A percentile compares a stretch with the other conserved stretches of the same genome.
Evolutionary conservation across 352 stramenopile genomes (phyloP).

Genomic region (Blastocystis hominis): DNA sequence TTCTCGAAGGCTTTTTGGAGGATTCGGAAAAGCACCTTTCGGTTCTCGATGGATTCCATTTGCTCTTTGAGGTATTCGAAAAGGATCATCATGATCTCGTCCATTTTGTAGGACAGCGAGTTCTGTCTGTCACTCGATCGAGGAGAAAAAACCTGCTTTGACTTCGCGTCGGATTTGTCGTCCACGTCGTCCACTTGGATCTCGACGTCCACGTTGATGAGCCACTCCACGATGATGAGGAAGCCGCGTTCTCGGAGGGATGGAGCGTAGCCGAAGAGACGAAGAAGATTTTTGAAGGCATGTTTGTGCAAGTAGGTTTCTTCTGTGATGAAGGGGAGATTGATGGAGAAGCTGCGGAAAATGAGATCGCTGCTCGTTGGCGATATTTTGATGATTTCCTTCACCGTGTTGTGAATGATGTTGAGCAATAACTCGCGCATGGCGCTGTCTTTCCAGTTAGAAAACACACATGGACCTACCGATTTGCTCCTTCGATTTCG

Average conservation of each 20-base stretch:
- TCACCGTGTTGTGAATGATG: conserved; percentile 23
- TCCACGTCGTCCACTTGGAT: conserved; percentile 77
- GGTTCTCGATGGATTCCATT: background rate
- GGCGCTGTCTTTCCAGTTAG: background rate
- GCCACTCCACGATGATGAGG: conserved; percentile 71
- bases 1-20: conserved; percentile 63
- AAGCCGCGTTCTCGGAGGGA: conserved; percentile 73
- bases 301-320: conserved; percentile 47
- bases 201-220: conserved; percentile 75
- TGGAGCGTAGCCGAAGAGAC: conserved; percentile 12
- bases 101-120: conserved; percentile 75
- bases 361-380: conserved; percentile 15
- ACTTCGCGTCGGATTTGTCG: conserved; percentile 72
- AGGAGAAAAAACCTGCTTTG: conserved; percentile 67
- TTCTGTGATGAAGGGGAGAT: conserved; percentile 23
- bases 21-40: conserved; percentile 52
- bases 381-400: background rate
- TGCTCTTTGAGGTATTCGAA: conserved; percentile 72
- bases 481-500: background rate
- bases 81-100: conserved; percentile 76
- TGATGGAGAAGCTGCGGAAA: background rate
- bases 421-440: background rate
- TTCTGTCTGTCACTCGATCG: conserved; percentile 63
- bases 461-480: background rate
- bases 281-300: background rate